Base-by-base conservation (phyloP, 1,284 basidiomycete genomes). In the Xanthoconium separans region DNA sequence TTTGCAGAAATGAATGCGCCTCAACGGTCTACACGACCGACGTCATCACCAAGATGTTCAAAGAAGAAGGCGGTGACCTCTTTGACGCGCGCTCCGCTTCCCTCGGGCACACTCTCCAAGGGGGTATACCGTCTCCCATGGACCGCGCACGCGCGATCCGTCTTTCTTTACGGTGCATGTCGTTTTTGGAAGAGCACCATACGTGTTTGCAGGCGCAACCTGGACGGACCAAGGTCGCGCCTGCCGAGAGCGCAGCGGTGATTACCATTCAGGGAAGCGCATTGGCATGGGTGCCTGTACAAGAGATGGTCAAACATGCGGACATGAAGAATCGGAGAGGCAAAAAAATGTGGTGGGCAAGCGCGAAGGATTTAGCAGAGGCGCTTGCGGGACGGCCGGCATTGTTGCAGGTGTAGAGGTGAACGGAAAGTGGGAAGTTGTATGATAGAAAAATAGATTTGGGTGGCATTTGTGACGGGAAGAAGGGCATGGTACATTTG, bases 21-120 rank as follows among this genome's bases (percentile, higher is more conserved):
- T 97, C 94, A 11, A 77, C 76, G 20, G 91, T 98, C 22, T 99
- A 98, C 77, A 90, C 89, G 16, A 96, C 95, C 11, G 89, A 95
- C 15, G 82, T 97, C 50, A 83, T 99, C 63, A 96, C 90, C 60
- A 92, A 93, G 71, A 96, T 99, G 77, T 77, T 98, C 73, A 90
- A 90, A 64, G 95, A 98, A 67, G 96, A 99, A 73, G 96, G 96
- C 42, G 84, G 85, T 16, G 69, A 80, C 8, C 77, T 97, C n/a
- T 99, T 98, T 68, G 97, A 99, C 75, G 87, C 96, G 18, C 89
- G 97, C 46, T 91, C 86, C 12, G 97, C 96, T 16, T 89, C 91
- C 4, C 85, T 99, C 20, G 96, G 97, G 11, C 97, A 99, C 75
- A 98, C 95, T 2, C 77, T 99, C 10, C 96, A 99, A 70, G 96